Conservation (phyloP, 2,329 filamentous ascomycete species). For the Phyllosticta citriasiana region DNA sequence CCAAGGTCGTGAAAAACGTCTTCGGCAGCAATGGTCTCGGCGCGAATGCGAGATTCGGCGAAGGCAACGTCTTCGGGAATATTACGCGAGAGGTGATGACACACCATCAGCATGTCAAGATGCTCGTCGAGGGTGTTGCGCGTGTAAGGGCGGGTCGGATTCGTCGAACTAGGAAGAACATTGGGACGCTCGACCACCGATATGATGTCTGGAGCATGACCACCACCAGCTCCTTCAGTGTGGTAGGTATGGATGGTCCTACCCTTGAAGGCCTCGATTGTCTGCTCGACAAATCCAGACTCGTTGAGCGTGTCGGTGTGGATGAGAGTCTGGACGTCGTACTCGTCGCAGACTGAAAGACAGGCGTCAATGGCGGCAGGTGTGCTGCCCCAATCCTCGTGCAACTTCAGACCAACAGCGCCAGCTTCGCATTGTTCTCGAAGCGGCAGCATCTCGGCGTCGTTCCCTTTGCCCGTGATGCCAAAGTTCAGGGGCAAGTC, state of each 20-base stretch:
- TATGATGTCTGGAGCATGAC: constrained; percentile 94
- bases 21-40: constrained; percentile 93
- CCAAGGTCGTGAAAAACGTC: constrained; percentile 92
- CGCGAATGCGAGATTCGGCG: constrained; percentile 85
- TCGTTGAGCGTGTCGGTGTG: constrained; percentile 92
- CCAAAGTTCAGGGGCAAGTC: constrained; percentile 74
- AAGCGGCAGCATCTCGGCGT: constrained; percentile 59
- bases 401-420: constrained; percentile 82
- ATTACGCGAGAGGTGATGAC: constrained; percentile 84
- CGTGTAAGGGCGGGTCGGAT: constrained; percentile 85
- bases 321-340: constrained; percentile 87
- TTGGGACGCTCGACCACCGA: constrained; percentile 80
- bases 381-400: constrained; percentile 93
- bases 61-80: constrained; percentile 95
- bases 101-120: constrained; percentile 97
- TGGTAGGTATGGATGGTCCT: constrained; percentile 95
- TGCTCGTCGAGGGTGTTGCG: constrained; percentile 91
- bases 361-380: constrained; percentile 87
- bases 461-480: constrained; percentile 90
- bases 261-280: constrained; percentile 72
- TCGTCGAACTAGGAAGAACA: constrained; percentile 83
- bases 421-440: constrained; percentile 74
- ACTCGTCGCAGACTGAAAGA: constrained; percentile 69
- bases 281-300: constrained; percentile 92
- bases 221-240: constrained; percentile 88